Base-by-base conservation (phyloP, 352 stramenopile genomes). In the Albugo laibachii region DNA sequence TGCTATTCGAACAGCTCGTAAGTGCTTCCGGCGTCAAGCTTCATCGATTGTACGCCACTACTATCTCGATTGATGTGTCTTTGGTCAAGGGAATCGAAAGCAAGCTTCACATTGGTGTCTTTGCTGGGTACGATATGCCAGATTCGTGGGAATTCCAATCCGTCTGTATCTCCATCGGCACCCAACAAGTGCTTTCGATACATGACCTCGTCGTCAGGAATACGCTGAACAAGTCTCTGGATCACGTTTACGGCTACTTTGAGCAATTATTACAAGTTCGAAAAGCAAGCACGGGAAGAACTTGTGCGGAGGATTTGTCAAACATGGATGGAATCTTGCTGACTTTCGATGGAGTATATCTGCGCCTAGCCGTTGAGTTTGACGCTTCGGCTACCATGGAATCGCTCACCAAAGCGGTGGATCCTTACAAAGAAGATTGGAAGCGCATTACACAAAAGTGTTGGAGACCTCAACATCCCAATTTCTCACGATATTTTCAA, bases 161-260 rank as follows among this genome's bases (percentile, higher is more conserved):
- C 38, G 66, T 85, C 34, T 36, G 31, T 11, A 31, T 89, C 13
- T 47, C 55, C 0, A 56, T 67, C 21, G 74, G 71, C 18, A 50
- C 41, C 13, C 38, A 79, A 0, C 54, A 69, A n/a, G 57, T 86
- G 48, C 24, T 64, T 1, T 24, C 49, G 2, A 52, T 82, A 12
- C 48, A 68, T 44, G 20, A 36, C 12, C 48, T 89, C 35, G 45
- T 20, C 5, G 63, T 83, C 3, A 56, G 63, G 0, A 70, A 78
- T 34, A 86, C 71, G 0, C 12, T 83, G 10, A 50, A 59, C 20
- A 71, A 69, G 13, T 54, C 66, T 0, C 16, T 24, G 1, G 60
- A 80, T 27, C 77, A 80, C 37, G 61, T 83, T 0, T 83, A 80
- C 50, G 73, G 76, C 11, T 74, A 83, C 16, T 83, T 83, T 47